Evolutionary conservation across 2,329 filamentous ascomycete species (phyloP).

Genomic region (Thielaviopsis musarum): DNA sequence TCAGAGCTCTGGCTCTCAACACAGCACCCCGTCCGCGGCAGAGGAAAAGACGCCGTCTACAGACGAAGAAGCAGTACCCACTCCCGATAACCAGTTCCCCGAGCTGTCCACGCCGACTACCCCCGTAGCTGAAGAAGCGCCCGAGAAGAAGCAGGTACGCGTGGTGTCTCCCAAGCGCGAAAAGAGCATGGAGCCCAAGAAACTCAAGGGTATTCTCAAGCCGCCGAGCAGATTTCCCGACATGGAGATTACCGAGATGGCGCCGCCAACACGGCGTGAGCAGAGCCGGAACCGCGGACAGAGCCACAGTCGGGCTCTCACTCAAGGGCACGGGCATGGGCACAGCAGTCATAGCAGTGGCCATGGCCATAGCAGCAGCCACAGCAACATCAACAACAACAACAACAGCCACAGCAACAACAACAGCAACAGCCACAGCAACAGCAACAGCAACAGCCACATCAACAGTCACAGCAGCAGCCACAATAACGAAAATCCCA

Average conservation of each 20-base stretch:
- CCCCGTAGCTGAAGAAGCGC: background rate
- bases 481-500: too few species aligned
- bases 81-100: background rate
- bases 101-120: background rate
- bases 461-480: too few species aligned
- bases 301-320: background rate
- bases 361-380: background rate
- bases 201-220: conserved; percentile 73
- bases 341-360: background rate
- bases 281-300: conserved; percentile 24
- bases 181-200: conserved; percentile 42
- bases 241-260: conserved; percentile 55
- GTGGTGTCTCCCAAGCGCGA: conserved; percentile 55
- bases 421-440: too few species aligned
- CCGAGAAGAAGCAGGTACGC: conserved; percentile 27
- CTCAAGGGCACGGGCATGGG: background rate
- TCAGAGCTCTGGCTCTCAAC: too few species aligned
- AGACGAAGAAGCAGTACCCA: too few species aligned
- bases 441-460: background rate
- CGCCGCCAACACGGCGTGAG: conserved; percentile 83
- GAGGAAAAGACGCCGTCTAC: too few species aligned
- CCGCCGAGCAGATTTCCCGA: conserved; percentile 73
- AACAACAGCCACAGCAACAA: background rate
- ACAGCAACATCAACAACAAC: background rate
- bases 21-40: too few species aligned